Evolutionary conservation across 139 green algal genomes (phyloP), one percentile per base, ranked within the genome.

Genomic region (Desmodesmus armatus): DNA sequence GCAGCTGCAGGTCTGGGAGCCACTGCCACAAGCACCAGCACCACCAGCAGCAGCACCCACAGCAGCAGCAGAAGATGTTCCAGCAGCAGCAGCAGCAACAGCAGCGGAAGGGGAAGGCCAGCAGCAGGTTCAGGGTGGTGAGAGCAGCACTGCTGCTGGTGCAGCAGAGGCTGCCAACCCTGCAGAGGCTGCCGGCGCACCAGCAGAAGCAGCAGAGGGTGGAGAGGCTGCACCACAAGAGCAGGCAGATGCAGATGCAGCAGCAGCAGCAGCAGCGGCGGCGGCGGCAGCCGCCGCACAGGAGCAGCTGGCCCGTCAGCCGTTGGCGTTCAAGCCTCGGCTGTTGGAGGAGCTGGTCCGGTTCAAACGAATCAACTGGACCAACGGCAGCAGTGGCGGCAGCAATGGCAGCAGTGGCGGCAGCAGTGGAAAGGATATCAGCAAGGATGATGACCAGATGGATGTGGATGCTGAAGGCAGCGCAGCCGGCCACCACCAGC

Each of bases 181-280:
- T n/a, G n/a, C n/a, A n/a, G n/a, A n/a, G n/a, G n/a, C n/a, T n/a
- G n/a, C n/a, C n/a, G n/a, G n/a, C n/a, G n/a, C n/a, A 47, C 2
- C 21, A 74, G 66, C 66, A 74, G 66, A 33, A 74, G 66, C 66
- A 43, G 33, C 35, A n/a, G n/a, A n/a, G n/a, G n/a, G n/a, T n/a
- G n/a, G n/a, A n/a, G n/a, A n/a, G n/a, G 6, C 74, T 82, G 51
- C 51, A 70, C 13, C 33, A 25, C 17, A 23, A 58, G 35, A 3
- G 69, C 15, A 82, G 69, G 74, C 51, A 51, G 2, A 70, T 49
- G 74, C 17, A 82, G 3, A 63, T 65, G 72, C 72, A 47, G 15
- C 43, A 63, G 73, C 73, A 80, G 47, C 15, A 67, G 73, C 47
- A 67, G 49, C 11, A 67, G 53, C 49, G 67, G 73, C 73, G 67